Conservation (phyloP, 2,329 filamentous ascomycete genomes). For the Alternaria triticimaculans region DNA sequence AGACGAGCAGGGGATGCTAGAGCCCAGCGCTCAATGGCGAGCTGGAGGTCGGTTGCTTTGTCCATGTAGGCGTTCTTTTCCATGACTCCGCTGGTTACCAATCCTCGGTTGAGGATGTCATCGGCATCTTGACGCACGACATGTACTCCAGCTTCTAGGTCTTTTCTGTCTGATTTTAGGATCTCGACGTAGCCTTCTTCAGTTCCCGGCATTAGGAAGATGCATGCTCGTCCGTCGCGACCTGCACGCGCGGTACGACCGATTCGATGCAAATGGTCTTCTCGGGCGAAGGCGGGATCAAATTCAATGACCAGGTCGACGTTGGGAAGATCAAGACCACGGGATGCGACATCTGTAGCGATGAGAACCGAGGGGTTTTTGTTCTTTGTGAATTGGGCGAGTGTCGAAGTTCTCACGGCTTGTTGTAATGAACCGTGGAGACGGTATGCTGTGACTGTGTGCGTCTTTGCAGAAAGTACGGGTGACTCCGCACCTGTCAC, state of each 20-base stretch:
- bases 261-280: constrained; percentile 93
- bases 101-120: constrained; percentile 71
- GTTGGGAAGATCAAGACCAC: constrained; percentile 92
- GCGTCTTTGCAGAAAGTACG: constrained; percentile 76
- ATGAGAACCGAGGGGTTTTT: constrained; percentile 81
- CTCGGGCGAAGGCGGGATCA: constrained; percentile 90
- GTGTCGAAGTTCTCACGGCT: constrained; percentile 82
- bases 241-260: constrained; percentile 94
- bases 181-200: constrained; percentile 90
- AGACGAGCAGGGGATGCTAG: constrained; percentile 71
- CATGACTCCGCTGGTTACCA: constrained; percentile 50
- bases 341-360: constrained; percentile 93
- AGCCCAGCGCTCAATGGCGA: constrained; percentile 71
- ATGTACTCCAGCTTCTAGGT: constrained; percentile 62
- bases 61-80: constrained; percentile 66
- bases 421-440: constrained; percentile 94
- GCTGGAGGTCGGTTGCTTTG: constrained; percentile 70
- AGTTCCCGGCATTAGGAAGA: constrained; percentile 88
- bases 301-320: constrained; percentile 96
- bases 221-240: constrained; percentile 80
- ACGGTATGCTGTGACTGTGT: constrained; percentile 79
- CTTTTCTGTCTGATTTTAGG: constrained; percentile 73
- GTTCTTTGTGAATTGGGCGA: constrained; percentile 78
- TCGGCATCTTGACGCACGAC: constrained; percentile 69
- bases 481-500: constrained; percentile 72